Base-by-base conservation (phyloP, 148 eudicot species). In the Drosera capensis region DNA sequence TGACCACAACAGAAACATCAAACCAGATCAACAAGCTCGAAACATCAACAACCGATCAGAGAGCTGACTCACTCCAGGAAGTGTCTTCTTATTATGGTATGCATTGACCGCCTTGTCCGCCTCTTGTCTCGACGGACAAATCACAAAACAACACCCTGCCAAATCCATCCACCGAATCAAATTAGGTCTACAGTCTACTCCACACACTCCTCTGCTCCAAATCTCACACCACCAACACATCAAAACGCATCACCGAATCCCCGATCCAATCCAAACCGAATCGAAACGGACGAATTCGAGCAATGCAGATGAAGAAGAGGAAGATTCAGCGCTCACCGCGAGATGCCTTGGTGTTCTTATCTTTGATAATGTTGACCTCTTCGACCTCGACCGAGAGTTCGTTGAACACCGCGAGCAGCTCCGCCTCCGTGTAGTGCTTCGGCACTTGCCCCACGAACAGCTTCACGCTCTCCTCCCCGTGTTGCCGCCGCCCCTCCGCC, bases 361-460 rank as follows among this genome's bases (percentile, higher is more conserved):
- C 99, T 39, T 76, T 84, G 73, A 90, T 90, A 52, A 90, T 50
- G 82, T 84, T 90, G 93, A 90, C 88, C 48, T 85, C 78, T 50
- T 84, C 95, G 8, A 90, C 93, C 9, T n/a, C n/a, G n/a, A 59
- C 14, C 23, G 95, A 78, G 11, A 75, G 73, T 46, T 85, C 93
- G 23, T 67, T 29, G 68, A 90, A 90, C 61, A 84, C n/a, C 28
- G 68, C 61, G 4, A 73, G 46, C 3, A 90, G 78, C 48, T 90
- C 74, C 14, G 56, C 49, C 52, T 90, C 99, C 0, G 79, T 73
- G 80, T 80, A 75, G 39, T 74, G 77, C 72, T 90, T 90, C 6
- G 99, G 99, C 1, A 85, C 82, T 78, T 90, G 99, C 34, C 99
- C 99, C 17, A 90, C 99, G 64, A 90, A 90, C 55, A 85, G 65